These are phyloP conservation scores for Yamadazyma conglobata DNA, from an alignment of 1,139 yeast species.

Conservation along the genomic window DNA sequence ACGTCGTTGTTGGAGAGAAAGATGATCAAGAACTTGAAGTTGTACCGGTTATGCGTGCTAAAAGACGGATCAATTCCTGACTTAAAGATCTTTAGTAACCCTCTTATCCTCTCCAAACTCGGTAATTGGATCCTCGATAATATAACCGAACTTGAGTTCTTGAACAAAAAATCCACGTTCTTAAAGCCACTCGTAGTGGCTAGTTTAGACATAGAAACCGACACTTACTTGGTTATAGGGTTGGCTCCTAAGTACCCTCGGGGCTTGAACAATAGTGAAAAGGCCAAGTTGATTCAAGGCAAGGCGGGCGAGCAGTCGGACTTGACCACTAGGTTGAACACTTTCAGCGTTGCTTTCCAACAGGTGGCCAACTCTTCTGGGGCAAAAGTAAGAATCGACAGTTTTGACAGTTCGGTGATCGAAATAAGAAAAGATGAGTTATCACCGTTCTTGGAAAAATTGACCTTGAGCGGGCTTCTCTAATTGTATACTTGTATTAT, in stretches of 20 bases:
- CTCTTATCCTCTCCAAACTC: constrained; percentile 74
- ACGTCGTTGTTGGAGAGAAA: constrained; percentile 83
- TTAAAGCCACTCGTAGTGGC: constrained; percentile 86
- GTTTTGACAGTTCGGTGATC: constrained; percentile 90
- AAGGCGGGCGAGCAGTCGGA: constrained; percentile 15
- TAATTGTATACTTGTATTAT: no score
- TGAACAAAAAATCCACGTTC: constrained; percentile 34
- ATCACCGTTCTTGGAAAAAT: constrained; percentile 78
- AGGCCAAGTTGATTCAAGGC: constrained; percentile 33
- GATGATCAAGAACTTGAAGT: constrained; percentile 70
- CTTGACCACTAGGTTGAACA: constrained; percentile 54
- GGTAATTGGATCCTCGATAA: constrained; percentile 93
- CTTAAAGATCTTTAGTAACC: constrained; percentile 73
- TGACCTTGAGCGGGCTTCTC: constrained; percentile 46
- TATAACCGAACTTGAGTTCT: constrained; percentile 71
- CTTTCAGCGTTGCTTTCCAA: constrained; percentile 88
- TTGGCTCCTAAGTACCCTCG: constrained; percentile 80
- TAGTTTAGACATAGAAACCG: constrained; percentile 67
- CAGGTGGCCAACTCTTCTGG: constrained; percentile 78
- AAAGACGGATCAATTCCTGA: constrained; percentile 82
- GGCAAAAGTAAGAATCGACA: constrained; percentile 87
- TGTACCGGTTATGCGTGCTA: constrained; percentile 82
- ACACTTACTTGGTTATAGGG: constrained; percentile 86
- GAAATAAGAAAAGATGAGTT: constrained; percentile 87
- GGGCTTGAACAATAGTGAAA: constrained; percentile 47